Percentiles rank a stretch among this genome's conserved stretches.
Conservation (phyloP, 1,284 basidiomycete species). For the Agaricales sp. region DNA sequence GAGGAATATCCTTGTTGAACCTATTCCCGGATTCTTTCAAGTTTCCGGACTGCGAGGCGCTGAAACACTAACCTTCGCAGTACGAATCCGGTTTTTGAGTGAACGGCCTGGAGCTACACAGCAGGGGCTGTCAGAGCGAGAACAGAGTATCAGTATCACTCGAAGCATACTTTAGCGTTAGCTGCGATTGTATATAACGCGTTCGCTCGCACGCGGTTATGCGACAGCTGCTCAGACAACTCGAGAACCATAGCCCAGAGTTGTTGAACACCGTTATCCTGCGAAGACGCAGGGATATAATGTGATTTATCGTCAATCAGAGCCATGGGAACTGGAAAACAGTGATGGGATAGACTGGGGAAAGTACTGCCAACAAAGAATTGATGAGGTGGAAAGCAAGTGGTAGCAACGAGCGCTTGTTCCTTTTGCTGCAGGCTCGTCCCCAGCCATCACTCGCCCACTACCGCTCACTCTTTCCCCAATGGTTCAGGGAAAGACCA, state of each 20-base stretch:
- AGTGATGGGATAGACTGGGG: not conserved
- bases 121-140: too few relatives aligned
- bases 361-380: not conserved
- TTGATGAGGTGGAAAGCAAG: not conserved
- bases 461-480: not conserved
- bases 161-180: slow-evolving; percentile 59
- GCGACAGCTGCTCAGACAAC: slow-evolving; percentile 75
- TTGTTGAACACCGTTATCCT: slow-evolving; percentile 47
- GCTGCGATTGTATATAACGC: slow-evolving; percentile 55
- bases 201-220: slow-evolving; percentile 58
- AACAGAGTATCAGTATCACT: slow-evolving; percentile 2
- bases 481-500: slow-evolving; percentile 56
- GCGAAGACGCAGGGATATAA: not conserved
- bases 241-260: slow-evolving; percentile 72
- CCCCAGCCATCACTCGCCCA: too few relatives aligned
- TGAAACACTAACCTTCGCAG: slow-evolving; percentile 70
- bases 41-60: not conserved
- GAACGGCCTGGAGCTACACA: slow-evolving; percentile 50
- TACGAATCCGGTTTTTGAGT: slow-evolving; percentile 84
- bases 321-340: not conserved
- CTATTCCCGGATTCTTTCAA: slow-evolving; percentile 21
- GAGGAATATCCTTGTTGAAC: slow-evolving; percentile 86
- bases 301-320: not conserved
- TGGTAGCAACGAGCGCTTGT: not conserved
- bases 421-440: too few relatives aligned